Conservation (phyloP, 2,329 filamentous ascomycete genomes). For the Blumeria graminis region DNA sequence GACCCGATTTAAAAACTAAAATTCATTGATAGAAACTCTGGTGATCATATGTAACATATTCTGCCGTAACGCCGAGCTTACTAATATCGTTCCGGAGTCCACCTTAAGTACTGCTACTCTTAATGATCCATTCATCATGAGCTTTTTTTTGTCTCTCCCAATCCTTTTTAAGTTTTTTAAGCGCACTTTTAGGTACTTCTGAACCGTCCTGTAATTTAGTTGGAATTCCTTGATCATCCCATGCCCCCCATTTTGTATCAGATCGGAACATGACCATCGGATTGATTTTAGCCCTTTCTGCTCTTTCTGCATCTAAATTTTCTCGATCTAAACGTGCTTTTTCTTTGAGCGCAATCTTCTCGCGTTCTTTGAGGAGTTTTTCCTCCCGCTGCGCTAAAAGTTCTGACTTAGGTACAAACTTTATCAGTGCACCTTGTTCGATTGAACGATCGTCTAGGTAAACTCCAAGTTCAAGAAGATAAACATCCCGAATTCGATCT, state of each 20-base stretch:
- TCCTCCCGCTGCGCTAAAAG: conserved; percentile 33
- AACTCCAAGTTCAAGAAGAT: conserved; percentile 61
- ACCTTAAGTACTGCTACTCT: conserved; percentile 1
- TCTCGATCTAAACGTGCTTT: conserved; percentile 23
- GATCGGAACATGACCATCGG: conserved; percentile 31
- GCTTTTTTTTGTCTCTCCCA: conserved; percentile 80
- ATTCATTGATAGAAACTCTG: too few relatives aligned
- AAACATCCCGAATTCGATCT: conserved; percentile 56
- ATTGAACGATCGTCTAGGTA: conserved; percentile 67
- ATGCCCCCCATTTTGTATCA: conserved; percentile 40
- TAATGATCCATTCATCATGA: conserved; percentile 34
- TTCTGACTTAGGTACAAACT: conserved; percentile 32
- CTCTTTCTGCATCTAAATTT: conserved; percentile 27
- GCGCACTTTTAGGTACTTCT: conserved; percentile 55
- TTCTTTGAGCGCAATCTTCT: conserved; percentile 34
- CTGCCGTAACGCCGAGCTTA: too few relatives aligned
- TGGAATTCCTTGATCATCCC: conserved; percentile 66
- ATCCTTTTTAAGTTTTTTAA: conserved; percentile 69
- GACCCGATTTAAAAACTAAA: too few relatives aligned
- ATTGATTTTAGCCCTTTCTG: conserved; percentile 30
- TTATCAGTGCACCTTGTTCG: conserved; percentile 45
- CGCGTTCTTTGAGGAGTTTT: conserved; percentile 33
- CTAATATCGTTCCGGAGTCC: too few relatives aligned
- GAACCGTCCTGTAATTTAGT: conserved; percentile 52
- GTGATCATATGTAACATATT: too few relatives aligned